Percentiles rank a stretch among this genome's conserved stretches.
Evolutionary conservation across 805 yeast genomes (phyloP).

Genomic region (Nakazawaea sp.): DNA sequence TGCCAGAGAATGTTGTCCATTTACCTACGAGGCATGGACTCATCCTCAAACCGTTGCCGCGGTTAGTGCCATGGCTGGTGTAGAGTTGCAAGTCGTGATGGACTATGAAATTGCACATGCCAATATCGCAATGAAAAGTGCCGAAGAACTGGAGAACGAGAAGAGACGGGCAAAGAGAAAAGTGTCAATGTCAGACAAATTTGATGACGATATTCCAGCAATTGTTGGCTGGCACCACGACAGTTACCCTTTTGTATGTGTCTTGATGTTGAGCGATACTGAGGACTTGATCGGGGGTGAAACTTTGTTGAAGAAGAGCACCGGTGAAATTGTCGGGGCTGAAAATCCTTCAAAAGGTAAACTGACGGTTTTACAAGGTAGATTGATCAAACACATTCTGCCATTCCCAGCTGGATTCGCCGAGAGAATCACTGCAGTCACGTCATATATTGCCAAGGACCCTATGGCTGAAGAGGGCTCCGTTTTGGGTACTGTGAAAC

Average conservation of each 20-base stretch:
- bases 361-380: constrained; percentile 43
- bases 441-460: constrained; percentile 34
- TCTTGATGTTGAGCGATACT: constrained; percentile 56
- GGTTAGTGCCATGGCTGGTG: constrained; percentile 52
- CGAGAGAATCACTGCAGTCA: constrained; percentile 37
- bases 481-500: constrained; percentile 34
- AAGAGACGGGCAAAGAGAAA: constrained; percentile 17
- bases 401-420: constrained; percentile 32
- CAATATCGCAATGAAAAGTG: constrained; percentile 40
- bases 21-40: constrained; percentile 50
- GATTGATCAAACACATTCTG: constrained; percentile 38
- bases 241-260: constrained; percentile 61
- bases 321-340: constrained; percentile 24
- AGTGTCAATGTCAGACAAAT: constrained; percentile 16
- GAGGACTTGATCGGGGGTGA: constrained; percentile 55
- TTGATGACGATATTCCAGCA: constrained; percentile 37
- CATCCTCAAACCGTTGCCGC: constrained; percentile 51
- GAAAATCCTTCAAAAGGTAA: constrained; percentile 41
- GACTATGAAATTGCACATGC: constrained; percentile 53
- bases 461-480: constrained; percentile 28
- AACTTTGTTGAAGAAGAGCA: constrained; percentile 43
- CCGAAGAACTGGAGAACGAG: constrained; percentile 27
- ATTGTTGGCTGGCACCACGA: constrained; percentile 60
- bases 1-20: constrained; percentile 39
- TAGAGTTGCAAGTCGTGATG: constrained; percentile 45